Percentiles rank a stretch among this genome's conserved stretches.
These are phyloP conservation scores for Leucocoprinus birnbaumii DNA, from an alignment of 768 basidiomycete genomes.

Conservation along the genomic window DNA sequence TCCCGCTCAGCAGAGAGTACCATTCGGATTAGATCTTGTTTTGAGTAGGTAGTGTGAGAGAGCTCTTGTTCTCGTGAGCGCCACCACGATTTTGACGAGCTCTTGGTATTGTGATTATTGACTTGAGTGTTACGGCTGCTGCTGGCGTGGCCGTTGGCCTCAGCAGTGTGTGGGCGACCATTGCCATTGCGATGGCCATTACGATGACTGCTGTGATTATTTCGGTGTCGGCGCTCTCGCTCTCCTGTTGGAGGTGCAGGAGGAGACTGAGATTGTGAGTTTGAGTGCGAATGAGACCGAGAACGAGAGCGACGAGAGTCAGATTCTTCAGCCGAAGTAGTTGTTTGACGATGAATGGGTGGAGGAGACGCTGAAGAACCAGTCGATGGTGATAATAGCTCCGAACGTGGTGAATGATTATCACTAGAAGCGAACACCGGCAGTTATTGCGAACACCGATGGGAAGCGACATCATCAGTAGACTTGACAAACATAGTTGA, in stretches of 20 bases:
- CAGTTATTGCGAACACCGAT: background rate
- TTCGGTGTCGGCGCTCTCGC: background rate
- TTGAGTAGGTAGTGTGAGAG: constrained; percentile 16
- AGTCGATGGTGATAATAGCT: constrained; percentile 19
- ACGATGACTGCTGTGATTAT: background rate
- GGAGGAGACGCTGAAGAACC: background rate
- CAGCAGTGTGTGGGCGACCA: background rate
- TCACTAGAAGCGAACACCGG: background rate
- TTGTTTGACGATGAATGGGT: too few relatives aligned
- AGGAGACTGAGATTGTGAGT: constrained; percentile 2
- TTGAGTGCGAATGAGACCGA: background rate
- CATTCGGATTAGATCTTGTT: constrained; percentile 27
- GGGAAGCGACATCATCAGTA: background rate
- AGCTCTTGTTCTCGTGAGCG: constrained; percentile 19
- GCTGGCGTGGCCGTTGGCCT: background rate
- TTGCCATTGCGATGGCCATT: background rate
- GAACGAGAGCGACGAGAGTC: too few relatives aligned
- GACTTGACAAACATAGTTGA: background rate
- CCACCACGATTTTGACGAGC: constrained; percentile 1
- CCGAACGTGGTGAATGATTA: constrained; percentile 19
- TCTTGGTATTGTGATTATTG: background rate
- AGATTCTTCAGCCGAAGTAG: too few relatives aligned
- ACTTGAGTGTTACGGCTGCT: background rate
- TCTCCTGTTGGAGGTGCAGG: background rate
- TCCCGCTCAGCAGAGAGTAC: constrained; percentile 33